Evolutionary conservation across 108 stramenopile genomes (phyloP), one percentile per base, ranked within the genome.

Genomic region (Nitzschia putrida): DNA sequence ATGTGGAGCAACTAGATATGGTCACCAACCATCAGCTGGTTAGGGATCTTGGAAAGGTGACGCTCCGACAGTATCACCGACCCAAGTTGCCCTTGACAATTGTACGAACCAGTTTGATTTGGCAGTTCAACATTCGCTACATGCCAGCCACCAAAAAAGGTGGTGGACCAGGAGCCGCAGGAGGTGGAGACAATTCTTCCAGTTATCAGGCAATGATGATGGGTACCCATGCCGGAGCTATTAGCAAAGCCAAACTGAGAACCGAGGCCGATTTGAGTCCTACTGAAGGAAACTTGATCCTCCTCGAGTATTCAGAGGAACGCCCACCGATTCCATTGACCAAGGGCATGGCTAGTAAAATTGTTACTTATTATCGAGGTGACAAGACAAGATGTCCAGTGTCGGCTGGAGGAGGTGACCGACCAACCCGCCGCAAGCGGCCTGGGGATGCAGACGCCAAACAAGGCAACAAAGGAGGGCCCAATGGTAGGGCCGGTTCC

Each of bases 281-380:
- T 8, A 77, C 86, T 0, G 81, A 86, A 64, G 93, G 93, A 21
- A 83, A 90, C 40, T 64, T 92, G 13, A 80, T 90, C 11, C 44
- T 95, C 14, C 18, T 95, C n/a, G 91, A 95, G 68, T 92, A 92
- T 57, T 80, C 77, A 53, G 91, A 95, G 64, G 91, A 95, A 70
- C 80, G 89, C 10, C 94, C 94, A 12, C 92, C 88, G 11, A 65
- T 95, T 13, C 80, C 83, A 68, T 73, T 92, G 77, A 83, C 83
- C 51, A 95, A 92, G 65, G 94, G 91, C 0, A 91, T 91, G 86
- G 83, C 87, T 0, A 80, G 77, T 54, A 88, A 89, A 66, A 91
- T 95, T 55, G 87, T 95, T 1, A 95, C 92, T 64, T 95, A 91
- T 57, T 95, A 90, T 53, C 85, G 92, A 25, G 94, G 94, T 20